Percentiles rank a stretch among this genome's conserved stretches.
Evolutionary conservation across 2,329 filamentous ascomycete genomes (phyloP).

Genomic region (Exophiala phaeomuriformis): DNA sequence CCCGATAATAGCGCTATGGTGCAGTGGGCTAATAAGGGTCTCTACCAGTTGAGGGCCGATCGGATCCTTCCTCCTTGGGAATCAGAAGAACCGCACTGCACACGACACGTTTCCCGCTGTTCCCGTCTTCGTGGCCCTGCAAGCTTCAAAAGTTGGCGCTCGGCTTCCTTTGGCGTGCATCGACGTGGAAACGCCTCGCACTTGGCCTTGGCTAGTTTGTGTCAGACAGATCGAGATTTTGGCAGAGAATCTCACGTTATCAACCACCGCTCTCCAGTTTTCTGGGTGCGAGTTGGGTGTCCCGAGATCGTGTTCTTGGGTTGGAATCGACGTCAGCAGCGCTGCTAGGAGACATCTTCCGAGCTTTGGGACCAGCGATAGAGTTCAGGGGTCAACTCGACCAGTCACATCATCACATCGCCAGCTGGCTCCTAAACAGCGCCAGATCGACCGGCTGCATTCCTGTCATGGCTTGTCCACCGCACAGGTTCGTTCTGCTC

Average conservation of each 20-base stretch:
- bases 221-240: slow-evolving; percentile 9
- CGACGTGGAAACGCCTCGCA: neutral
- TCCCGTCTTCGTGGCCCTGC: neutral
- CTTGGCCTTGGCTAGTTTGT: slow-evolving; percentile 2
- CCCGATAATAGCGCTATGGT: no score
- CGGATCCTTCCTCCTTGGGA: neutral
- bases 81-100: neutral
- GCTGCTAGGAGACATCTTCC: neutral
- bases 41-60: neutral
- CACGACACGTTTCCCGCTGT: neutral
- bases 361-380: neutral
- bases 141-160: neutral
- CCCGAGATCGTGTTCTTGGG: slow-evolving; percentile 11
- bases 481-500: neutral
- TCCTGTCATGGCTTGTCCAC: slow-evolving; percentile 2
- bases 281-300: neutral
- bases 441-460: slow-evolving; percentile 15
- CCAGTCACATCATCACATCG: neutral
- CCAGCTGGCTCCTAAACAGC: neutral
- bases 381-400: neutral
- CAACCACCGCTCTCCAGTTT: neutral
- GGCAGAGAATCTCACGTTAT: slow-evolving; percentile 6
- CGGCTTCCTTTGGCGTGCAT: neutral
- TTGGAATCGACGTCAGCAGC: slow-evolving; percentile 9
- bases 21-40: no score